Conservation (phyloP, 208 protist species). For the Leishmania gerbilli region DNA sequence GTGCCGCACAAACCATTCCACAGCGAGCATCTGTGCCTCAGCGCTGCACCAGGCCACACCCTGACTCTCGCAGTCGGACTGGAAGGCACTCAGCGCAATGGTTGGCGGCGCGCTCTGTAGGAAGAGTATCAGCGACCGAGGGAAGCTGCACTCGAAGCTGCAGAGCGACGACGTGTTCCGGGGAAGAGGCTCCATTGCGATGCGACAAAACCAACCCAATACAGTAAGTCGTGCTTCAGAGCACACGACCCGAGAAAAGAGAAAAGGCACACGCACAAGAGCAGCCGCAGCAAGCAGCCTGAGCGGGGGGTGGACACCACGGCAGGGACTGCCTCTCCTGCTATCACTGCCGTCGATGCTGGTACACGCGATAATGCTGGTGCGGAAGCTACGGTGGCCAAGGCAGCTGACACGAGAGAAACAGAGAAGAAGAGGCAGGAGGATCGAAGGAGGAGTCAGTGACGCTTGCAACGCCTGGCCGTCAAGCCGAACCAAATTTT, state of each 20-base stretch:
- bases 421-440: neutral
- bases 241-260: neutral
- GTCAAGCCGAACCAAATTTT: no score
- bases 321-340: neutral
- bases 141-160: constrained; percentile 27
- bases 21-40: constrained; percentile 52
- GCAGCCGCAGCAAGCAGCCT: neutral
- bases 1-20: constrained; percentile 58
- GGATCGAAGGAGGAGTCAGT: neutral
- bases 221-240: neutral
- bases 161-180: constrained; percentile 13
- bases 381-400: neutral
- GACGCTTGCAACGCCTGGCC: no score
- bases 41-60: constrained; percentile 58
- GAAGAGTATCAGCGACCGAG: constrained; percentile 61
- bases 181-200: constrained; percentile 6
- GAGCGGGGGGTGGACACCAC: neutral
- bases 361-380: neutral
- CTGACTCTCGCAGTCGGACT: constrained; percentile 51
- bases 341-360: neutral
- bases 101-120: constrained; percentile 67
- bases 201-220: no score
- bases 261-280: neutral
- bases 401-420: neutral
- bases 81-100: constrained; percentile 64